phyloP scores from a whole-genome alignment of 2,329 filamentous ascomycete species.

The Monosporascus sp. region DNA sequence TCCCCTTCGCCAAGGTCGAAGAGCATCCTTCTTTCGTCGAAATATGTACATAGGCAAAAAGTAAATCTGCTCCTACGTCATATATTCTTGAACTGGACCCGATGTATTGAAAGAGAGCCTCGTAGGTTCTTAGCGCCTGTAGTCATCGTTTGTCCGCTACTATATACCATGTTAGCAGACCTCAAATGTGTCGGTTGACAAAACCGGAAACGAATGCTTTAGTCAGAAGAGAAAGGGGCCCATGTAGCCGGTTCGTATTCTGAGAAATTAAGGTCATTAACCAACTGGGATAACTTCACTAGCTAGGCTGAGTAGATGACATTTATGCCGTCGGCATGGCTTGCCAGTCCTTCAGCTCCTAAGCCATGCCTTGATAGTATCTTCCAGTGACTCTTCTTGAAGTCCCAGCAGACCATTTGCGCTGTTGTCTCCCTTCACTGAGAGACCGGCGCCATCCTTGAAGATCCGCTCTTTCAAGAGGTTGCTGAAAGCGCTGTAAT shows the following conservation, averaged over 20 bases:
- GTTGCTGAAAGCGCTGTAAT: constrained; percentile 28
- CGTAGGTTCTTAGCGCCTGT: too few species aligned
- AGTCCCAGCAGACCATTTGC: constrained; percentile 20
- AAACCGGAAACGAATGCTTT: too few species aligned
- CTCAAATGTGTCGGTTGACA: too few species aligned
- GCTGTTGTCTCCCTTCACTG: constrained; percentile 14
- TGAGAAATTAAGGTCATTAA: too few species aligned
- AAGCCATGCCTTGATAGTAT: constrained; percentile 18
- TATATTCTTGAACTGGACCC: neutral
- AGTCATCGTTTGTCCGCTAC: too few species aligned
- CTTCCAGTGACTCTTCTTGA: constrained; percentile 19
- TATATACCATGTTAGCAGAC: too few species aligned
- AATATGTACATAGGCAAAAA: neutral
- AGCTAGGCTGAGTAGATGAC: neutral
- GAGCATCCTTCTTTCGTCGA: neutral
- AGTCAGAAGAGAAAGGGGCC: too few species aligned
- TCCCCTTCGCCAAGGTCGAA: neutral
- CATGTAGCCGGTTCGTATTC: too few species aligned
- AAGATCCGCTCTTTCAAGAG: constrained; percentile 18
- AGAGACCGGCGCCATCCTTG: constrained; percentile 19
- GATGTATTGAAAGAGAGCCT: too few species aligned
- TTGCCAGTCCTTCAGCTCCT: constrained; percentile 2
- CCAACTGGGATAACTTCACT: too few species aligned
- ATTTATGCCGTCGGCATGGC: neutral
- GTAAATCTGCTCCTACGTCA: neutral